Evolutionary conservation across 2,329 filamentous ascomycete species (phyloP).

Genomic region (Talaromyces albobiverticillius): DNA sequence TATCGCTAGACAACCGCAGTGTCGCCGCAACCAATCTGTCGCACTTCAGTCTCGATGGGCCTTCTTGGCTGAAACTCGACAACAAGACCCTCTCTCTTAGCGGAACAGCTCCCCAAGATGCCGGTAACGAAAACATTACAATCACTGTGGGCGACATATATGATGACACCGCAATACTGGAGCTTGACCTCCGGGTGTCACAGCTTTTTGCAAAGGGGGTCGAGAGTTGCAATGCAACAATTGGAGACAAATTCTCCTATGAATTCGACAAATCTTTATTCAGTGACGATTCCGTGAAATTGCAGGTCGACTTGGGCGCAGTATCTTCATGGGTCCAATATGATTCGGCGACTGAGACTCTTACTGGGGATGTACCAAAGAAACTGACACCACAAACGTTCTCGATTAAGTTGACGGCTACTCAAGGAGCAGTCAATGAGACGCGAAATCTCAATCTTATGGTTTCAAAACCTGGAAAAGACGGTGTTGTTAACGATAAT

Average conservation of each 20-base stretch:
- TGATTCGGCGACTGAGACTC: slow-evolving; percentile 40
- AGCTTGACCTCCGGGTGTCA: slow-evolving; percentile 47
- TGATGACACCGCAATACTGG: slow-evolving; percentile 58
- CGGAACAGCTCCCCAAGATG: slow-evolving; percentile 62
- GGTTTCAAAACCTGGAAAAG: slow-evolving; percentile 21
- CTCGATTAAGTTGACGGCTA: slow-evolving; percentile 44
- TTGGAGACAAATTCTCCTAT: slow-evolving; percentile 50
- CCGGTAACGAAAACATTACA: slow-evolving; percentile 60
- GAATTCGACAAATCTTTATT: slow-evolving; percentile 46
- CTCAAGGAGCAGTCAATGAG: slow-evolving; percentile 36
- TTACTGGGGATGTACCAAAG: slow-evolving; percentile 50
- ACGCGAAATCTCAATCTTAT: slow-evolving; percentile 46
- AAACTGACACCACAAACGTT: slow-evolving; percentile 37
- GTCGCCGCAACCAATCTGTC: slow-evolving; percentile 51
- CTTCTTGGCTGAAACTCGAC: slow-evolving; percentile 69
- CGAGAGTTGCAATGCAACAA: slow-evolving; percentile 45
- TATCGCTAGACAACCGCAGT: slow-evolving; percentile 59
- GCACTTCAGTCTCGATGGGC: slow-evolving; percentile 54
- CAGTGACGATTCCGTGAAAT: slow-evolving; percentile 35
- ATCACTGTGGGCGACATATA: slow-evolving; percentile 60
- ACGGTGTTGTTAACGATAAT: slow-evolving; percentile 18
- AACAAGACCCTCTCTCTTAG: slow-evolving; percentile 58
- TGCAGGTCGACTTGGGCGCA: slow-evolving; percentile 45
- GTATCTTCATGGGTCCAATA: slow-evolving; percentile 51
- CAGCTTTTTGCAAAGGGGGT: slow-evolving; percentile 45